These are phyloP conservation scores for Coemansia nantahalensis DNA, from an alignment of 192 early-diverging fungal species.

Conservation along the genomic window DNA sequence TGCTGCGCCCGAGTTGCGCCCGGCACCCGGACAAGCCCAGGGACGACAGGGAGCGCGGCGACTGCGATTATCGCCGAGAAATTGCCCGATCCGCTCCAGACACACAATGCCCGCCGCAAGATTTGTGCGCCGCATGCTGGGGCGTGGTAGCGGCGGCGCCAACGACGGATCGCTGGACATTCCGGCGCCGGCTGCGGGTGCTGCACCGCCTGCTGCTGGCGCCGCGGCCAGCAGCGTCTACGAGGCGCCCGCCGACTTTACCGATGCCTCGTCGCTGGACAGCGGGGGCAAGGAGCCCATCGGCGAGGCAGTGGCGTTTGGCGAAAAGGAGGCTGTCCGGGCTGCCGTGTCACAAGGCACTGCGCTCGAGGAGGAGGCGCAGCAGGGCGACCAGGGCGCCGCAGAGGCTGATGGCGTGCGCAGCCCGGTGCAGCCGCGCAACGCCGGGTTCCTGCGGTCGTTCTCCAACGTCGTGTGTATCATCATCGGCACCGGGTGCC, in stretches of 20 bases:
- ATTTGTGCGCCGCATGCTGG: constrained; percentile 38
- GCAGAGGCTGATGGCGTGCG: not conserved
- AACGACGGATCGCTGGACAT: not conserved
- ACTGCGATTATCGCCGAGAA: not conserved
- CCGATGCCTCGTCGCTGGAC: constrained; percentile 31
- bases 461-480: constrained; percentile 69
- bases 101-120: constrained; percentile 24
- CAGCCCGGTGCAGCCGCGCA: constrained; percentile 17
- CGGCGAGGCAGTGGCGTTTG: not conserved
- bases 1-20: too few species aligned
- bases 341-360: constrained; percentile 15
- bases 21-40: too few species aligned
- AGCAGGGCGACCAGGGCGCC: not conserved
- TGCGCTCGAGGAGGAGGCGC: constrained; percentile 5
- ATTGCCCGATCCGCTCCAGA: not conserved
- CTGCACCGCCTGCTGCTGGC: not conserved
- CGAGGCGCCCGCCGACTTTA: constrained; percentile 24
- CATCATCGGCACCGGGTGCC: constrained; percentile 76
- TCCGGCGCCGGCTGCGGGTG: not conserved
- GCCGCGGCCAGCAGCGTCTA: constrained; percentile 3
- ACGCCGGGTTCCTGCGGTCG: constrained; percentile 52
- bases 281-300: constrained; percentile 25
- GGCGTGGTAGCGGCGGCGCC: constrained; percentile 21
- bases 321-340: constrained; percentile 30
- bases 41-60: too few species aligned